These are phyloP conservation scores for Salvia rosmarinus DNA, from an alignment of 257 asterid genomes.

Conservation along the genomic window DNA sequence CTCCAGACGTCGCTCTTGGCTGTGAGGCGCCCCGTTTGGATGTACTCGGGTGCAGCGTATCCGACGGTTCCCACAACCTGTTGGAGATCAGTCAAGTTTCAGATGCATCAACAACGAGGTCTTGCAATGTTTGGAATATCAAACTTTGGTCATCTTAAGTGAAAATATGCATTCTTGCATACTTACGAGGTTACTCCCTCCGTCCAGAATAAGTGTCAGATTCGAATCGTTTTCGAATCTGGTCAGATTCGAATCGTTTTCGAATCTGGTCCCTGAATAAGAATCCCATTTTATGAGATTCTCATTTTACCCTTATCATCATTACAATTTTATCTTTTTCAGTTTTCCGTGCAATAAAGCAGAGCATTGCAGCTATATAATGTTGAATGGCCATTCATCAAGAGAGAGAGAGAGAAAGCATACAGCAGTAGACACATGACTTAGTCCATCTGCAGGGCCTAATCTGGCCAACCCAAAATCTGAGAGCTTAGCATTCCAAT, in stretches of 20 bases:
- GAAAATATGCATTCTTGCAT: not conserved
- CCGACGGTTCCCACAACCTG: conserved; percentile 96
- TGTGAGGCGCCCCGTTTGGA: conserved; percentile 89
- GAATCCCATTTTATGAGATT: too few relatives aligned
- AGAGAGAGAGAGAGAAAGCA: conserved; percentile 16
- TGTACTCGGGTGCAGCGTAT: conserved; percentile 94
- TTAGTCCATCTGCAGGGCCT: conserved; percentile 80
- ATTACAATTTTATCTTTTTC: too few relatives aligned
- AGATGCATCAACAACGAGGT: not conserved
- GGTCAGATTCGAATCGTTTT: too few relatives aligned
- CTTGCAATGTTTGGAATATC: not conserved
- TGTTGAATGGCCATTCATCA: not conserved
- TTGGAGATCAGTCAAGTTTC: conserved; percentile 2
- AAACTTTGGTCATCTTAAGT: not conserved
- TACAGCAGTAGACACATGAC: conserved; percentile 94
- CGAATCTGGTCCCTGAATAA: too few relatives aligned
- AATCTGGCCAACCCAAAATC: conserved; percentile 87
- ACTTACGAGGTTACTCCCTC: not conserved
- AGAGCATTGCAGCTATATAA: not conserved
- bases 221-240: too few relatives aligned
- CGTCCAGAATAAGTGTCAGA: too few relatives aligned
- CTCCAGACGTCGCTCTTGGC: conserved; percentile 93
- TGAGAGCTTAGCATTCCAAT: conserved; percentile 88
- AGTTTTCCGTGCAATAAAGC: too few relatives aligned
- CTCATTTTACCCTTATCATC: too few relatives aligned